Base-by-base conservation (phyloP, 176 grass and related monocot species). In the Zoysia pacifica region DNA sequence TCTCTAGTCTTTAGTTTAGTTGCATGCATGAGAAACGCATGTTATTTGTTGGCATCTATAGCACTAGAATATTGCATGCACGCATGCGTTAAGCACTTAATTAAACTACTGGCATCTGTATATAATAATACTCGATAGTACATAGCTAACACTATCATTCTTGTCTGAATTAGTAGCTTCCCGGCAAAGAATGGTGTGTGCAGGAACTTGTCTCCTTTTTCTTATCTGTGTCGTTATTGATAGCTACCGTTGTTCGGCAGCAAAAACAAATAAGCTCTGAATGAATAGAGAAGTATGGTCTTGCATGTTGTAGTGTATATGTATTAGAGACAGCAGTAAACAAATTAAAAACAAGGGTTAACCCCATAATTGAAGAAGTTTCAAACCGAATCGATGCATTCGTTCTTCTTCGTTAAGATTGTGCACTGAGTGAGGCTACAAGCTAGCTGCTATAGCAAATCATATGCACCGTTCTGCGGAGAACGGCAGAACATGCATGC, bases 1-100 rank as follows among this genome's bases (percentile, higher is more conserved):
- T 28, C 28, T 11, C 36, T 46, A 69, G 39, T 80, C 1, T 39
- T 43, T 1, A 15, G 2, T 46, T 12, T 38, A 6, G 3, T 52
- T 20, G 28, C 48, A 58, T 65, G 65, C 85, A 87, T 79, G 44
- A 44, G 50, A 67, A 13, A 79, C 46, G 56, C 56, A 79, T 78
- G 83, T 55, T 75, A 66, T 47, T 66, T 83, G 50, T 55, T 50
- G 16, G 14, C 42, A 68, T 65, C 1, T 7, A 20, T 9, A 11
- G 44, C n/a, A 38, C 14, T 71, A 55, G 15, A 48, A 50, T 77
- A 64, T 77, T 66, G 52, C 40, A 78, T 65, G 82, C 59, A 67
- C 19, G 48, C 40, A 49, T 50, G 73, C 48, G 15, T 73, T 35
- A 71, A 18, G 1, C 41, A 16, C 46, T 9, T 40, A 14, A 28